Base-by-base conservation (phyloP, 2,329 filamentous ascomycete genomes). In the Aspergillus ibericus region DNA sequence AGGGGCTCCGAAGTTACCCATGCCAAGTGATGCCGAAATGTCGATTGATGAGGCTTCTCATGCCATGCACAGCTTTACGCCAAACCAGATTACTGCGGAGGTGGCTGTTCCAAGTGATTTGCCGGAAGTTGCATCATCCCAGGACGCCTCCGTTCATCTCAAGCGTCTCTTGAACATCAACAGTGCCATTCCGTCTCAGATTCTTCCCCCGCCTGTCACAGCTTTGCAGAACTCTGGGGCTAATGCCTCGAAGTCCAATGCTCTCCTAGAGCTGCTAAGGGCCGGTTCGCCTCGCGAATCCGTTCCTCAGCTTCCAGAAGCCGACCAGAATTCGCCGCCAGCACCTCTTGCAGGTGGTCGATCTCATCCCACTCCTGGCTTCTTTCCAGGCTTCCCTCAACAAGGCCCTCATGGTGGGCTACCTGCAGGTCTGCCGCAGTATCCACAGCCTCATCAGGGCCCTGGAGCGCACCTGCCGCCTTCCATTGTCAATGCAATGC, bases 41-140 rank as follows among this genome's bases (percentile, higher is more conserved):
- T 85, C 85, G 6, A 85, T 89, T 70, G 88, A 90, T 55, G 87
- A 90, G 54, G 68, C 63, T 32, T 59, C 62, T 35, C 59, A 64
- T 20, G 27, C 61, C 20, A 68, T 67, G 51, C 61, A 63, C 18
- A 60, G 54, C 32, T 58, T 58, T 22, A 65, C 65, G 15, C 63
- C 67, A 12, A 61, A 63, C 25, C 62, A 64, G 49, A 48, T 55
- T 20, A 59, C 62, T 47, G 56, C 63, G 6, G 64, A 69, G 44
- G 56, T 68, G 63, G 67, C 64, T 25, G 64, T 62, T 46, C 65
- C 73, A 18, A 79, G 73, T 59, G 74, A 79, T 53, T 65, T 79
- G 29, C 75, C 78, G 34, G 77, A 78, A 57, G 74, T 77, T 22
- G 70, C 72, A 29, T 62, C 69, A 4, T 64, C 68, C 4, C 66